Conservation (phyloP, 108 stramenopile genomes). For the Nitzschia putrida region DNA sequence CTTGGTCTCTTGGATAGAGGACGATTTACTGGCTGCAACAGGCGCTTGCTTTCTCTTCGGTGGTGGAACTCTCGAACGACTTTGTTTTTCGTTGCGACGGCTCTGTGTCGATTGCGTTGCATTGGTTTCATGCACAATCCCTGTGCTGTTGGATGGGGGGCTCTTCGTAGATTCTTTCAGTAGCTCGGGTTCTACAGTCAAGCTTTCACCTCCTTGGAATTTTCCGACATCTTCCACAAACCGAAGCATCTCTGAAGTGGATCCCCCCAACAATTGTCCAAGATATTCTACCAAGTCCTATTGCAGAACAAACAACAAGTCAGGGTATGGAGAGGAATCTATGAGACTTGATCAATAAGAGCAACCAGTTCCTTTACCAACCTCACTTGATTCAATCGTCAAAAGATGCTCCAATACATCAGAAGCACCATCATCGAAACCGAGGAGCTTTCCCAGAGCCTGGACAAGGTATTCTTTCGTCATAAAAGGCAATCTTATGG, state of each 20-base stretch:
- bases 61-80: slow-evolving; percentile 8
- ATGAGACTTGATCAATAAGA: not conserved
- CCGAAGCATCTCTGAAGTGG: slow-evolving; percentile 8
- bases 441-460: slow-evolving; percentile 41
- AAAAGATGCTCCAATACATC: slow-evolving; percentile 65
- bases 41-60: not conserved
- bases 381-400: slow-evolving; percentile 54
- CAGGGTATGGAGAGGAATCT: not conserved
- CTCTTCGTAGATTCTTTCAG: slow-evolving; percentile 6
- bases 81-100: slow-evolving; percentile 3
- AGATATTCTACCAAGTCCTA: slow-evolving; percentile 54
- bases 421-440: slow-evolving; percentile 54
- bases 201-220: slow-evolving; percentile 42
- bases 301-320: not conserved
- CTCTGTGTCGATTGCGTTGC: not conserved
- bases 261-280: slow-evolving; percentile 41
- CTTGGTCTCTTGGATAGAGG: not conserved
- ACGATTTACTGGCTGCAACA: not conserved
- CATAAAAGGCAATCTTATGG: no score
- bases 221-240: slow-evolving; percentile 48
- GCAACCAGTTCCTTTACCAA: slow-evolving; percentile 13
- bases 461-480: slow-evolving; percentile 4
- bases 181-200: no score
- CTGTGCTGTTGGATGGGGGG: not conserved
- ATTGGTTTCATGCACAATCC: not conserved